Conservation (phyloP, 306 rosid species). For the Castanea mollissima region DNA sequence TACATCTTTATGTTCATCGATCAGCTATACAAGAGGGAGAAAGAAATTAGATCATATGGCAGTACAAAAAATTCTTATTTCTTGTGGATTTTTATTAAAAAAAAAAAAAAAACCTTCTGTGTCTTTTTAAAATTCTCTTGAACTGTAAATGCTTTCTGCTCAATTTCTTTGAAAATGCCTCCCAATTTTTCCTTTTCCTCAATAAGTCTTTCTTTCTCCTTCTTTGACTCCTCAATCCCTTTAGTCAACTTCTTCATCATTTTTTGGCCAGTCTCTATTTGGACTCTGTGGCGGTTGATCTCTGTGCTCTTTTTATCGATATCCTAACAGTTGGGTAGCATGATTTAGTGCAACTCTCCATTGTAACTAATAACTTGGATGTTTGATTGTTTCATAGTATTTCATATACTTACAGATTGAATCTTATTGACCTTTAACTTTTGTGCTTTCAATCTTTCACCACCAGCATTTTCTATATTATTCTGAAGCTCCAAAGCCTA, state of each 20-base stretch:
- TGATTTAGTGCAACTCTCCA: conserved; percentile 30
- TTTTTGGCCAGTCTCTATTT: conserved; percentile 83
- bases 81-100: background rate
- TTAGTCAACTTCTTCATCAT: conserved; percentile 76
- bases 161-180: conserved; percentile 70
- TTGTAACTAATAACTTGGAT: conserved; percentile 6
- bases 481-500: conserved; percentile 80
- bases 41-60: conserved; percentile 9
- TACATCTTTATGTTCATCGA: conserved; percentile 60
- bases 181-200: conserved; percentile 63
- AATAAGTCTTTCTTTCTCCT: conserved; percentile 64
- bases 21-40: conserved; percentile 45
- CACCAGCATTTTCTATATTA: conserved; percentile 87
- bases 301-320: conserved; percentile 77
- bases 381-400: conserved; percentile 16
- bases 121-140: conserved; percentile 64
- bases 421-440: conserved; percentile 76
- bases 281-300: conserved; percentile 87
- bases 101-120: conserved; percentile 57
- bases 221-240: conserved; percentile 78
- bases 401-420: conserved; percentile 71
- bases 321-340: conserved; percentile 53
- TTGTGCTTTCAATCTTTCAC: conserved; percentile 75
- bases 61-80: background rate
- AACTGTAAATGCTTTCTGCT: conserved; percentile 76